Conservation (phyloP, 352 stramenopile genomes). For the Pilasporangium apinafurcum region DNA sequence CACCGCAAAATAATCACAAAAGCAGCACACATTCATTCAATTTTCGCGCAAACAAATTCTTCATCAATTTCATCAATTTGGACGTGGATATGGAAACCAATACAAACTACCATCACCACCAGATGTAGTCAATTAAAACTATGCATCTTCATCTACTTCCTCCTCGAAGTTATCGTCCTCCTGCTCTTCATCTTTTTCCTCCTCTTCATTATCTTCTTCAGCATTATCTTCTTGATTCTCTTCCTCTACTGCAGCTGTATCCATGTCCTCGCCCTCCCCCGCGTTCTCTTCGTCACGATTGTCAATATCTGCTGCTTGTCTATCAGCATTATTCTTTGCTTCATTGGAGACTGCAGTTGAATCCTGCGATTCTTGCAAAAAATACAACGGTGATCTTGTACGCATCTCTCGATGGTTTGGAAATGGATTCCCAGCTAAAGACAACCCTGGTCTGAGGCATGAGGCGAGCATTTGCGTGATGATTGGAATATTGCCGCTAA, state of each 20-base stretch:
- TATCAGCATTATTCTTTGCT: too few relatives aligned
- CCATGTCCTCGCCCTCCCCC: background rate
- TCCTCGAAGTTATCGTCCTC: slow-evolving; percentile 2
- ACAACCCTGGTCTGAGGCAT: slow-evolving; percentile 11
- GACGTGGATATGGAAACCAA: too few relatives aligned
- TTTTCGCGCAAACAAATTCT: too few relatives aligned
- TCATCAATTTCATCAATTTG: too few relatives aligned
- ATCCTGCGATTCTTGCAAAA: slow-evolving; percentile 20
- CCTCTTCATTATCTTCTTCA: slow-evolving; percentile 7
- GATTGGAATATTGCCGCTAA: slow-evolving; percentile 30
- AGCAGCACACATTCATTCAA: too few relatives aligned
- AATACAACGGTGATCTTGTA: slow-evolving; percentile 27
- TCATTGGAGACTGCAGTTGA: too few relatives aligned
- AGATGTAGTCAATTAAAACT: background rate
- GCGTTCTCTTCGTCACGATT: background rate
- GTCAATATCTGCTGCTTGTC: background rate
- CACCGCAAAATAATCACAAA: too few relatives aligned
- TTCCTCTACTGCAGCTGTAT: background rate
- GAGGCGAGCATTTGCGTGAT: slow-evolving; percentile 9
- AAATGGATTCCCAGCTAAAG: slow-evolving; percentile 31
- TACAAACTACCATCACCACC: too few relatives aligned
- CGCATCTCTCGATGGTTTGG: slow-evolving; percentile 14
- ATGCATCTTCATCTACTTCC: slow-evolving; percentile 1
- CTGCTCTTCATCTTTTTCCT: slow-evolving; percentile 3
- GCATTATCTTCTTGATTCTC: slow-evolving; percentile 4